Evolutionary conservation across 2,329 filamentous ascomycete species (phyloP).

Genomic region (Penicillium palitans): DNA sequence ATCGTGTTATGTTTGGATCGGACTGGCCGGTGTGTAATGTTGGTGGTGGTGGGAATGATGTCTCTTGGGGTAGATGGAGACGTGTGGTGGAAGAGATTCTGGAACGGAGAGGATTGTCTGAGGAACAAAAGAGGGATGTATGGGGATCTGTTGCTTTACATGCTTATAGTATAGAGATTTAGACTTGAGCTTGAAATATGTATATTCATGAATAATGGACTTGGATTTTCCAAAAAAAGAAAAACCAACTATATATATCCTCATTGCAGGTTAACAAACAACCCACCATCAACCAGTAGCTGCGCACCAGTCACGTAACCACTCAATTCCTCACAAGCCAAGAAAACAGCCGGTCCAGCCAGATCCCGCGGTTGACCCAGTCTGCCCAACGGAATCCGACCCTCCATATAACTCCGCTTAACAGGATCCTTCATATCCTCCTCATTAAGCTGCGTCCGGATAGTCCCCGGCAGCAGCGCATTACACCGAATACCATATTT

Average conservation of each 20-base stretch:
- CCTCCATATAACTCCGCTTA: slow-evolving; percentile 78
- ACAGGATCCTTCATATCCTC: slow-evolving; percentile 71
- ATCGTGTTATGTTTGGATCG: slow-evolving; percentile 81
- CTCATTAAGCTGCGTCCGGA: slow-evolving; percentile 81
- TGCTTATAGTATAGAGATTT: slow-evolving; percentile 58
- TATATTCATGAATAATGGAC: neutral
- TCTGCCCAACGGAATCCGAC: slow-evolving; percentile 73
- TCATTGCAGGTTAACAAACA: slow-evolving; percentile 85
- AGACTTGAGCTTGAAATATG: neutral
- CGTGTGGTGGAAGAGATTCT: slow-evolving; percentile 68
- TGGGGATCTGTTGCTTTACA: slow-evolving; percentile 71
- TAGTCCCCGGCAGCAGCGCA: slow-evolving; percentile 78
- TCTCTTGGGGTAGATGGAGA: slow-evolving; percentile 75
- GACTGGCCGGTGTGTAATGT: slow-evolving; percentile 93
- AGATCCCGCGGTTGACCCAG: slow-evolving; percentile 72
- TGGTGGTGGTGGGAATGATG: slow-evolving; percentile 55
- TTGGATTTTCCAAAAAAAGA: neutral
- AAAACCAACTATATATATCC: slow-evolving; percentile 12
- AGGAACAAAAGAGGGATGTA: slow-evolving; percentile 64
- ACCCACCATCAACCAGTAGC: slow-evolving; percentile 79
- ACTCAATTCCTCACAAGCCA: slow-evolving; percentile 76
- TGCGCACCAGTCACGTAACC: slow-evolving; percentile 81
- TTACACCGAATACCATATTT: slow-evolving; percentile 78
- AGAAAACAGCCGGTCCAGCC: slow-evolving; percentile 80
- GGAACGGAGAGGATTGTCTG: slow-evolving; percentile 50